phyloP scores from a whole-genome alignment of 306 rosid species.

The Fagus crenata region DNA sequence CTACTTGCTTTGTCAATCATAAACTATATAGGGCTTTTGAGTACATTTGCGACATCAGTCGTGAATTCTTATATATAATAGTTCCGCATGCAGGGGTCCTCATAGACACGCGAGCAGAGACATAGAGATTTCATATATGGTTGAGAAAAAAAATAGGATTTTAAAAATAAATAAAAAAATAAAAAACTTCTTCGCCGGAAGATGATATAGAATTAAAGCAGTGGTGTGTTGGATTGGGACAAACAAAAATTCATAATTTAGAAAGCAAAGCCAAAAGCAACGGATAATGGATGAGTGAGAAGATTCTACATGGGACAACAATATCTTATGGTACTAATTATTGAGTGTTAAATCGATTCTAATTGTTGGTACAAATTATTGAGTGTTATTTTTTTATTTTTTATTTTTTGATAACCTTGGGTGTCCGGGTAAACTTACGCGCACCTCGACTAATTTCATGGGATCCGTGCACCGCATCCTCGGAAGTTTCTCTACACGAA shows the following conservation, averaged over 20 bases:
- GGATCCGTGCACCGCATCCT: too few relatives aligned
- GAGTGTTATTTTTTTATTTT: too few relatives aligned
- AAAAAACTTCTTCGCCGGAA: background rate
- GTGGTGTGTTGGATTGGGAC: conserved; percentile 29
- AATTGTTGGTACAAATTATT: too few relatives aligned
- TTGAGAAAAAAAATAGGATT: conserved; percentile 22
- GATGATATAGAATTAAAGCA: background rate
- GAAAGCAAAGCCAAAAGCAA: conserved; percentile 34
- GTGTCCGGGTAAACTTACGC: too few relatives aligned
- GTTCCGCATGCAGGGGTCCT: conserved; percentile 7
- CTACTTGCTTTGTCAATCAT: background rate
- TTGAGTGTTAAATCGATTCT: background rate
- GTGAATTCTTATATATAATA: background rate
- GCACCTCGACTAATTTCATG: too few relatives aligned
- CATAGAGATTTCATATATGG: conserved; percentile 11
- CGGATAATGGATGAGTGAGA: conserved; percentile 44
- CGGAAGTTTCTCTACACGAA: too few relatives aligned
- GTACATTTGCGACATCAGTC: background rate
- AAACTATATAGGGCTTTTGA: background rate
- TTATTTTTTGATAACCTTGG: too few relatives aligned
- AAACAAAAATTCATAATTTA: conserved; percentile 23
- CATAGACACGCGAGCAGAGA: conserved; percentile 13
- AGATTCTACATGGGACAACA: background rate
- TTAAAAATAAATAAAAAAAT: background rate
- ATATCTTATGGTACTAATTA: conserved; percentile 1